Evolutionary conservation across 345 rosid genomes (phyloP).

Genomic region (Nephelium lappaceum): DNA sequence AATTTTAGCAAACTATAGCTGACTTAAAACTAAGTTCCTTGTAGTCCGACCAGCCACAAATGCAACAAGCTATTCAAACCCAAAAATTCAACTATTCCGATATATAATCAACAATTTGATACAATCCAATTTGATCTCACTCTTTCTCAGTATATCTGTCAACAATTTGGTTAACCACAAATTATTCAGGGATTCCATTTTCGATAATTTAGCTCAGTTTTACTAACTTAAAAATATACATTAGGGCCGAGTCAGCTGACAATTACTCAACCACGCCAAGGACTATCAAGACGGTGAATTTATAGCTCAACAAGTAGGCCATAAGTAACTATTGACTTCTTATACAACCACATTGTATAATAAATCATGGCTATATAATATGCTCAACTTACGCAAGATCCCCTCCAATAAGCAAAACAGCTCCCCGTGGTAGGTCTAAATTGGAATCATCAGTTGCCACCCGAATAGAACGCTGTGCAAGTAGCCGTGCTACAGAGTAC

Average conservation of each 20-base stretch:
- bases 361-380: constrained; percentile 18
- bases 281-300: constrained; percentile 1
- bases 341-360: constrained; percentile 8
- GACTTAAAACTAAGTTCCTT: background rate
- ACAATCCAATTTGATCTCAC: background rate
- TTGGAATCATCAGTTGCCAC: constrained; percentile 45
- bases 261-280: constrained; percentile 4
- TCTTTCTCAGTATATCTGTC: background rate
- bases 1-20: background rate
- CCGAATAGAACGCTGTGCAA: constrained; percentile 77
- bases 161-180: constrained; percentile 6
- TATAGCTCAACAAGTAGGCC: constrained; percentile 9
- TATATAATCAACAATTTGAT: background rate
- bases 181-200: background rate
- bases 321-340: constrained; percentile 4
- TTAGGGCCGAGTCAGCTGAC: background rate
- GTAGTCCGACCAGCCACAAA: background rate
- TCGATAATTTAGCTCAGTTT: background rate
- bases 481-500: constrained; percentile 78
- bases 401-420: constrained; percentile 89
- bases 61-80: background rate
- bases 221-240: background rate
- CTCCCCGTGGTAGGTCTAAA: constrained; percentile 65
- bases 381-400: constrained; percentile 94
- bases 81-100: background rate